phyloP scores from a whole-genome alignment of 306 rosid species.

The Malus sieversii region DNA sequence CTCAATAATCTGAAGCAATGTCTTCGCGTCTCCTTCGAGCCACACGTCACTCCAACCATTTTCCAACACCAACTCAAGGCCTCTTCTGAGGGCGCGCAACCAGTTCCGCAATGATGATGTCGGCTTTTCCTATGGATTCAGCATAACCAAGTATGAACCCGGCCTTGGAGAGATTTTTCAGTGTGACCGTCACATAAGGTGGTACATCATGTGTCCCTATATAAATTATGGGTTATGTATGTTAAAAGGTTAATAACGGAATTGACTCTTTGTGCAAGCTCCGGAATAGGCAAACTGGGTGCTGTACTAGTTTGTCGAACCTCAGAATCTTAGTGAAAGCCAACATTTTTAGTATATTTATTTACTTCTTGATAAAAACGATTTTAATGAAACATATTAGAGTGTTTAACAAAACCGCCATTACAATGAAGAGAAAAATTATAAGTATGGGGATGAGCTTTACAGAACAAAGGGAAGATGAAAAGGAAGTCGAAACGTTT shows the following conservation, averaged over 20 bases:
- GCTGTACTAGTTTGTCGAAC: slow-evolving; percentile 28
- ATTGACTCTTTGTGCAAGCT: slow-evolving; percentile 39
- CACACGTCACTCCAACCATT: slow-evolving; percentile 68
- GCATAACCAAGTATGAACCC: slow-evolving; percentile 66
- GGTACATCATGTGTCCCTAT: too few relatives aligned
- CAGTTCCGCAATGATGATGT: slow-evolving; percentile 52
- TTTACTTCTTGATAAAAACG: not conserved
- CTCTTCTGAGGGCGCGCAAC: slow-evolving; percentile 53
- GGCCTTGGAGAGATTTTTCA: slow-evolving; percentile 21
- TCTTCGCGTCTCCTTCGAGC: slow-evolving; percentile 69
- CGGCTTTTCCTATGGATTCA: slow-evolving; percentile 56
- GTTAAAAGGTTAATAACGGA: slow-evolving; percentile 1
- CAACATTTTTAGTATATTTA: too few relatives aligned
- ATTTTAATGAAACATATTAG: not conserved
- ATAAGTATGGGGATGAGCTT: not conserved
- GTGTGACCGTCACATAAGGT: too few relatives aligned
- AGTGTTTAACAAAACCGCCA: too few relatives aligned
- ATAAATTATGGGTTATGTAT: too few relatives aligned
- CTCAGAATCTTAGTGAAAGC: slow-evolving; percentile 6
- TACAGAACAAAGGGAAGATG: not conserved
- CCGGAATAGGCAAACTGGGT: slow-evolving; percentile 27
- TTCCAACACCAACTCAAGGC: slow-evolving; percentile 61
- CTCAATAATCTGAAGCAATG: slow-evolving; percentile 46
- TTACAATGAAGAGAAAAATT: not conserved
- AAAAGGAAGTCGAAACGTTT: not conserved